Conservation (phyloP, 371 early-diverging fungal species). For the Basidiobolus meristosporus region DNA sequence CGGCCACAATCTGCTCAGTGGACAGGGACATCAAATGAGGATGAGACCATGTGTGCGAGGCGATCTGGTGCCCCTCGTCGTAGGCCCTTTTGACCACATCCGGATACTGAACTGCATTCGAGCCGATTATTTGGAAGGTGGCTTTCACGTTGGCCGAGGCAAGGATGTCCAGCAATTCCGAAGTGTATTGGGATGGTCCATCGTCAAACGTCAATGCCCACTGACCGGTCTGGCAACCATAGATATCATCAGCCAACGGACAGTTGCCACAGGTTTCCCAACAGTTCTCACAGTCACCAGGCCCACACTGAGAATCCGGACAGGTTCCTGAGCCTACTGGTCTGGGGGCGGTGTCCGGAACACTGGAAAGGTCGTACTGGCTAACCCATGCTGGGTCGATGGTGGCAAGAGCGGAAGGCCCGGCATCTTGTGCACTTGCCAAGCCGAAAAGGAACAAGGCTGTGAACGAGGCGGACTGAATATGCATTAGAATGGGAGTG, state of each 20-base stretch:
- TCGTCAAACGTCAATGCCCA: slow-evolving; percentile 26
- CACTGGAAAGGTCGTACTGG: no score
- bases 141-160: slow-evolving; percentile 23
- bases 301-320: slow-evolving; percentile 12
- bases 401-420: no score
- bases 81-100: slow-evolving; percentile 14
- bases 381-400: no score
- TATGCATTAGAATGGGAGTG: no score
- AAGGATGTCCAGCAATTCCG: slow-evolving; percentile 19
- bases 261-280: slow-evolving; percentile 17
- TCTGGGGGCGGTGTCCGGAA: not conserved
- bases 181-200: slow-evolving; percentile 11
- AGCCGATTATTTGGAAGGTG: slow-evolving; percentile 49
- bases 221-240: slow-evolving; percentile 10
- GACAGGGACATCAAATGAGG: slow-evolving; percentile 11
- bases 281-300: slow-evolving; percentile 13
- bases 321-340: slow-evolving; percentile 17
- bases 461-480: no score
- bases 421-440: no score
- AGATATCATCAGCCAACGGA: slow-evolving; percentile 10
- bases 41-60: slow-evolving; percentile 25
- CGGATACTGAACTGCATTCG: slow-evolving; percentile 7
- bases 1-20: slow-evolving; percentile 6
- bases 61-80: slow-evolving; percentile 23
- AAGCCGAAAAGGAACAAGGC: no score